Percentiles rank a stretch among this genome's conserved stretches.
Evolutionary conservation across 2,329 filamentous ascomycete species (phyloP).

Genomic region (Aureobasidium lini): DNA sequence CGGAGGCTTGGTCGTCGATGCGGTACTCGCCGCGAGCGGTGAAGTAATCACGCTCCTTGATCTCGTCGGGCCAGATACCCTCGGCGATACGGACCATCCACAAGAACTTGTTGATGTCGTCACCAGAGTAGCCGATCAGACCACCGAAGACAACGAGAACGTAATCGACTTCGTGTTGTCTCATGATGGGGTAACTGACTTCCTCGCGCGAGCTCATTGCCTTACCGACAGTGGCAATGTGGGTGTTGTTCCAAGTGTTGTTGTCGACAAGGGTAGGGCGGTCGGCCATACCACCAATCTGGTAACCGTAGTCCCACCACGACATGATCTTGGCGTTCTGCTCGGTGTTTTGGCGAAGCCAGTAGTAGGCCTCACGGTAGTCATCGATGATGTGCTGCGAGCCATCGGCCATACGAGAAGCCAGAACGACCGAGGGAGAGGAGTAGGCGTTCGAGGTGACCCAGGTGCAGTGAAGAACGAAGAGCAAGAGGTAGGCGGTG

Average conservation of each 20-base stretch:
- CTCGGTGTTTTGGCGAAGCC: conserved; percentile 94
- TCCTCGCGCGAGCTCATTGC: conserved; percentile 97
- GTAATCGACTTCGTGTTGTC: conserved; percentile 97
- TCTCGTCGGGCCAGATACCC: conserved; percentile 99
- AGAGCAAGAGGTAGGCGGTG: conserved; percentile 76
- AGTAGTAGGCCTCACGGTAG: conserved; percentile 98
- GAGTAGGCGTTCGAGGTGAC: conserved; percentile 99
- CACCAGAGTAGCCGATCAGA: conserved; percentile 91
- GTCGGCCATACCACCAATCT: conserved; percentile 99
- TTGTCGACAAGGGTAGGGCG: conserved; percentile 96
- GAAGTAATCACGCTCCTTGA: conserved; percentile 95
- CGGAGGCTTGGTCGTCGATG: conserved; percentile 85
- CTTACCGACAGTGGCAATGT: conserved; percentile 98
- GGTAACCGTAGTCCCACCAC: conserved; percentile 99
- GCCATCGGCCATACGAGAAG: conserved; percentile 85
- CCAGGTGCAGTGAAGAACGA: conserved; percentile 98
- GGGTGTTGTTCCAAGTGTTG: conserved; percentile 99
- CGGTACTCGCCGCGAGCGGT: conserved; percentile 89
- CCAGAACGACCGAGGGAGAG: conserved; percentile 91
- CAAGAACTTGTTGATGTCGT: conserved; percentile 99
- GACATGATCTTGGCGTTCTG: conserved; percentile 98
- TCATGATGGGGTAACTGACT: conserved; percentile 97
- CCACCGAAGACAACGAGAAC: conserved; percentile 96
- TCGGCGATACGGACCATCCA: conserved; percentile 99
- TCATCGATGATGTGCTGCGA: conserved; percentile 98